phyloP scores from a whole-genome alignment of 208 protist genomes.

The Leishmania major region DNA sequence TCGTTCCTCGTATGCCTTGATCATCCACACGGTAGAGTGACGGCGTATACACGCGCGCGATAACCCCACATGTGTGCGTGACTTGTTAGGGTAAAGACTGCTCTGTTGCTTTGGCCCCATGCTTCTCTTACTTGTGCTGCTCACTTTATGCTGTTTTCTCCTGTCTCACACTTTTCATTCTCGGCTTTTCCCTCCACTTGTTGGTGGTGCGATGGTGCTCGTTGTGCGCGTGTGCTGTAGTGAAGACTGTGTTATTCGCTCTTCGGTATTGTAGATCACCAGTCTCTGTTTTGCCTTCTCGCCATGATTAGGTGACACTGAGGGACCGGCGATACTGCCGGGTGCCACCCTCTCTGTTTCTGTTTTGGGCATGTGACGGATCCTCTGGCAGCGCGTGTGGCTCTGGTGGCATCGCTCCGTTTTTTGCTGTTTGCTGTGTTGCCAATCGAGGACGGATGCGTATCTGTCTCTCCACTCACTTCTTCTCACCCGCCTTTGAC shows the following conservation, averaged over 20 bases:
- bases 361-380: background rate
- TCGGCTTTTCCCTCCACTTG: background rate
- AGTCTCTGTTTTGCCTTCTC: background rate
- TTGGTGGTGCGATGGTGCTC: background rate
- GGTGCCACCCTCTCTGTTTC: background rate
- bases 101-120: background rate
- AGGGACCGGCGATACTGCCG: background rate
- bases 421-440: background rate
- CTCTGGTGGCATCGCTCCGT: background rate
- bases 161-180: background rate
- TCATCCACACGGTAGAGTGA: background rate
- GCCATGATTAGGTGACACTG: background rate
- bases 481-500: background rate
- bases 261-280: background rate
- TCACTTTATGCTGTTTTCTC: background rate
- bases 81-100: background rate
- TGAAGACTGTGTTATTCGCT: background rate
- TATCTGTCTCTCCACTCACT: background rate
- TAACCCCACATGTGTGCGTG: background rate
- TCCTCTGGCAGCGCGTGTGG: background rate
- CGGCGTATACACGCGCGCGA: background rate
- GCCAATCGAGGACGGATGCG: background rate
- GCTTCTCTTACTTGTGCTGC: background rate
- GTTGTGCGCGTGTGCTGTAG: background rate
- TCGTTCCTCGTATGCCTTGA: background rate